Conservation (phyloP, 345 rosid species). For the Toxicodendron radicans region DNA sequence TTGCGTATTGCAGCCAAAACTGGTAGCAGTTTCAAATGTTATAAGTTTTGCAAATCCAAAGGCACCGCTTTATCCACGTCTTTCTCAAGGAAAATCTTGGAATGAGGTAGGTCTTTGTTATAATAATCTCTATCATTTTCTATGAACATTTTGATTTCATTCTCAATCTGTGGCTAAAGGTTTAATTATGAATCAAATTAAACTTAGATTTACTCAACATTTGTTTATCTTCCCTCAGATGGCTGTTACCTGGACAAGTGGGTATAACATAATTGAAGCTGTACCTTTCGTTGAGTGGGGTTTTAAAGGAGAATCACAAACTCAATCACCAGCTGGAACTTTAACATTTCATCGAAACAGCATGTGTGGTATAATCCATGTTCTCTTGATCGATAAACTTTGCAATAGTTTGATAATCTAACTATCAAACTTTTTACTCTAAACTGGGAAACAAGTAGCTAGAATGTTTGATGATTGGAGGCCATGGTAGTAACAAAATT, state of each 20-base stretch:
- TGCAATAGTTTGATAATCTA: background rate
- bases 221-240: slow-evolving; percentile 24
- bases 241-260: slow-evolving; percentile 60
- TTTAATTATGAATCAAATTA: too few relatives aligned
- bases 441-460: background rate
- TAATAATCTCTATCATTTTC: background rate
- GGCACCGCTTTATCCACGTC: slow-evolving; percentile 48
- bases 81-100: slow-evolving; percentile 52
- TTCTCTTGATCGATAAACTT: background rate
- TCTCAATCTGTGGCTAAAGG: too few relatives aligned
- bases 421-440: background rate
- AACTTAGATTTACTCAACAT: too few relatives aligned
- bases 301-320: slow-evolving; percentile 20
- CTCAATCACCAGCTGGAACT: slow-evolving; percentile 46
- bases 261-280: slow-evolving; percentile 45
- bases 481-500: background rate
- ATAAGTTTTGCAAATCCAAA: slow-evolving; percentile 40
- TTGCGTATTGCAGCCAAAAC: slow-evolving; percentile 39
- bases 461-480: background rate
- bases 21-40: slow-evolving; percentile 36
- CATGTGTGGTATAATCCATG: slow-evolving; percentile 47
- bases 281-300: slow-evolving; percentile 50
- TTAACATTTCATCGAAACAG: slow-evolving; percentile 42
- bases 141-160: too few relatives aligned
- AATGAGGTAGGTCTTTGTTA: slow-evolving; percentile 34